Evolutionary conservation across 2,329 filamentous ascomycete species (phyloP), one percentile per base, ranked within the genome.

Genomic region (Clonostachys solani): DNA sequence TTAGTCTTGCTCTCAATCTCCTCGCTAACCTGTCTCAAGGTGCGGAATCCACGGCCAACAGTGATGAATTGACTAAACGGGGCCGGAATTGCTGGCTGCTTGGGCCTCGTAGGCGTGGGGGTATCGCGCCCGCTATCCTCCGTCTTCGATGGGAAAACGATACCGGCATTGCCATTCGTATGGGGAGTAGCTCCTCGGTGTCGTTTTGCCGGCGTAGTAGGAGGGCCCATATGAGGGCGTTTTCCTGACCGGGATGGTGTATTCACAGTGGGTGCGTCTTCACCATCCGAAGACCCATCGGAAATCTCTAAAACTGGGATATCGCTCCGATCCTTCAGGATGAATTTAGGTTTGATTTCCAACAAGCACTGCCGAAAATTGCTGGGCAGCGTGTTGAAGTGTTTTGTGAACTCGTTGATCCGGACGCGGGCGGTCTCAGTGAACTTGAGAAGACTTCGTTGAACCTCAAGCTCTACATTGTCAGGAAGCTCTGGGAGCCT

Each of bases 401-500:
- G 50, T 9, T 63, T 66, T 12, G 65, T 64, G 43, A 79, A 80
- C 2, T 69, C 61, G 5, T 72, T 68, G 37, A 75, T 74, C 17
- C 76, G 69, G 6, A 88, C 65, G 1, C 82, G 69, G 0, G 69
- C 65, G 5, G 75, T 70, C 0, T 71, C 65, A 0, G 78, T 75
- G 50, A 92, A 84, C 1, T 67, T 68, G 12, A 72, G 69, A 0
- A 92, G 60, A 12, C 81, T 78, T 3, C 76, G 75, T 17, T 76
- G 75, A 0, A 95, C 75, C 10, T 83, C 80, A 0, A 83, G 70
- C n/a, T 83, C 77, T 0, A 90, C 78, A 40, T 90, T 88, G 0
- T 71, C 65, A 0, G 86, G 85, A 0, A 88, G 77, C 36, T 89
- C 84, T 0, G 87, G 87, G 0, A 92, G 74, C 0, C 65, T 66